Evolutionary conservation across 208 protist species (phyloP).

Genomic region (Trypanosoma melophagium): DNA sequence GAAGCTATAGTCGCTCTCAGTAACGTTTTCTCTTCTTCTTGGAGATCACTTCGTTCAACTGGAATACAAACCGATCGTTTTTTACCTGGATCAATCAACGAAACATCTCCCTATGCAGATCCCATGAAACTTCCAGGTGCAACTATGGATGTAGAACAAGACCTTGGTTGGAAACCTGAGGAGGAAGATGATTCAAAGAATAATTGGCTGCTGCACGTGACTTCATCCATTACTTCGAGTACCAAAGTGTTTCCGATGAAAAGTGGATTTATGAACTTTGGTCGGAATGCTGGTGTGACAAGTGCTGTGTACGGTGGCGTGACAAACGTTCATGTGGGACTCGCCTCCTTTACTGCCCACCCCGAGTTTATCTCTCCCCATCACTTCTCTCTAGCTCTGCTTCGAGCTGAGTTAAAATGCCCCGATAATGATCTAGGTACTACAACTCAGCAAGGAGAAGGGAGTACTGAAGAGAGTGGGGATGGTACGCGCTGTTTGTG

Average conservation of each 20-base stretch:
- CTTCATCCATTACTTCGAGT: background rate
- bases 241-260: constrained; percentile 34
- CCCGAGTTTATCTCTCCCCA: constrained; percentile 46
- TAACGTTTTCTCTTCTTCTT: constrained; percentile 64
- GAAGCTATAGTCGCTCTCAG: constrained; percentile 58
- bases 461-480: constrained; percentile 7
- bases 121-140: constrained; percentile 37
- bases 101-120: constrained; percentile 65
- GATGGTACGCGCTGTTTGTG: constrained; percentile 28
- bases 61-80: constrained; percentile 75
- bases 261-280: constrained; percentile 41
- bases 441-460: constrained; percentile 7
- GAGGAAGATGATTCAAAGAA: constrained; percentile 11
- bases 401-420: constrained; percentile 13
- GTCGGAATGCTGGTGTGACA: constrained; percentile 40
- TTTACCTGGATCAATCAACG: constrained; percentile 67
- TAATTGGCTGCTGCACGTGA: constrained; percentile 18
- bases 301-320: constrained; percentile 20
- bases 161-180: constrained; percentile 44
- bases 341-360: constrained; percentile 38
- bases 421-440: background rate
- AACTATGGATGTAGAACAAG: constrained; percentile 35
- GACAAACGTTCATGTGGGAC: constrained; percentile 44
- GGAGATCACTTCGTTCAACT: constrained; percentile 46
- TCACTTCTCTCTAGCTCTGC: constrained; percentile 60